phyloP scores from a whole-genome alignment of 2,329 filamentous ascomycete genomes.

The Trichoderma sp. region DNA sequence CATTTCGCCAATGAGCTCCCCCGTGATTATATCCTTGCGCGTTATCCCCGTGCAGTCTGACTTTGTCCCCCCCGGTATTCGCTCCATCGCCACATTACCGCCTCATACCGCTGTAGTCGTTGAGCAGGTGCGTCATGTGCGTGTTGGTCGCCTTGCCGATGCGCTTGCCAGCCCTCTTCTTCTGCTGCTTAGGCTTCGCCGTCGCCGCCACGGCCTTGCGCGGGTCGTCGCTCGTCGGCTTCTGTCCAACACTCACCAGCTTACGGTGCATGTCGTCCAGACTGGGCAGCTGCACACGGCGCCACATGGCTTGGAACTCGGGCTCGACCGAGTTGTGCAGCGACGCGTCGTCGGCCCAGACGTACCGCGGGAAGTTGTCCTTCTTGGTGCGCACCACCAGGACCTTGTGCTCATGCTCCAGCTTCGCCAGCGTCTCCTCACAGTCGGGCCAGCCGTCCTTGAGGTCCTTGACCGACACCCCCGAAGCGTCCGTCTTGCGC shows the following conservation, averaged over 20 bases:
- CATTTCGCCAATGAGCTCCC: background rate
- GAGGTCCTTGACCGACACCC: constrained; percentile 81
- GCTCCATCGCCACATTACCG: constrained; percentile 30
- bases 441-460: constrained; percentile 95
- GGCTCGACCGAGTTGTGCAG: constrained; percentile 72
- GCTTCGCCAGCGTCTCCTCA: constrained; percentile 69
- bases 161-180: constrained; percentile 63
- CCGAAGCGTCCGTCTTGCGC: constrained; percentile 73
- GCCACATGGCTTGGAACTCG: constrained; percentile 83
- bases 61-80: background rate
- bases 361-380: constrained; percentile 77
- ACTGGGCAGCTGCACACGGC: constrained; percentile 71
- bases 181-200: constrained; percentile 67
- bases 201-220: constrained; percentile 42
- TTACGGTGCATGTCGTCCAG: constrained; percentile 73
- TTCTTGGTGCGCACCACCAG: constrained; percentile 90
- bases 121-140: constrained; percentile 79
- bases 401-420: constrained; percentile 76
- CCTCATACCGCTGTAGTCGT: constrained; percentile 61
- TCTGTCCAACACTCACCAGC: constrained; percentile 73
- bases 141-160: constrained; percentile 81
- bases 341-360: constrained; percentile 84
- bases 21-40: background rate
- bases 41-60: background rate
- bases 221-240: constrained; percentile 79